Base-by-base conservation (phyloP, 176 grass and related monocot species). In the Leersia perrieri region DNA sequence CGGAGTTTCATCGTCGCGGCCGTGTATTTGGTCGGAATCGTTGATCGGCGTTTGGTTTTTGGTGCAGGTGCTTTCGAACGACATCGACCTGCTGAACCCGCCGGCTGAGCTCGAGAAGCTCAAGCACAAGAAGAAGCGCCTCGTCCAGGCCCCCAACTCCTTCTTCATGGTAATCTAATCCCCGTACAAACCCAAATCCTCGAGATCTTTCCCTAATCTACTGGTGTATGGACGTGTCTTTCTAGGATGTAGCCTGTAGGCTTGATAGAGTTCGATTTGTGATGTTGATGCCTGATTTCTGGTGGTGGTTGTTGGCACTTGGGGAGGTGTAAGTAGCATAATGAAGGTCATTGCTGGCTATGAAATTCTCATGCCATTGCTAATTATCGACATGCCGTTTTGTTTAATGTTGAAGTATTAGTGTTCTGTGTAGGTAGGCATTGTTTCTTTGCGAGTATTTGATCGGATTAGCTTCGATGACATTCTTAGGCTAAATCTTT, bases 121-220 rank as follows among this genome's bases (percentile, higher is more conserved):
- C 73, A 94, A 92, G 87, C 92, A 94, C 89, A 94, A 94, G 89
- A 91, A 92, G 87, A 94, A 94, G 89, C 89, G 92, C 47, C 92
- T 94, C 70, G 92, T 94, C 30, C 92, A 94, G 80, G 92, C 92
- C 31, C 89, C 92, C 1, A 94, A 94, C 66, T 94, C 89, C 2
- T 94, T n/a, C n/a, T n/a, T 92, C 73, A 94, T 94, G 92, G 92
- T 94, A 88, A 51, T 62, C 0, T n/a, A n/a, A n/a, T 3, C 36
- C 41, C 40, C 7, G 4, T 27, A n/a, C n/a, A n/a, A n/a, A n/a
- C n/a, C n/a, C n/a, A n/a, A n/a, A n/a, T n/a, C 47, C 42, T 2
- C 3, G 2, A 11, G 23, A 44, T 31, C 14, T 16, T 66, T 13
- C 2, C 3, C 20, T 33, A 1, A 3, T 61, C 8, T n/a, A 18